Evolutionary conservation across 495 filamentous ascomycete species (phyloP), one percentile per base, ranked within the genome.

Genomic region (Umbilicaria muhlenbergii): DNA sequence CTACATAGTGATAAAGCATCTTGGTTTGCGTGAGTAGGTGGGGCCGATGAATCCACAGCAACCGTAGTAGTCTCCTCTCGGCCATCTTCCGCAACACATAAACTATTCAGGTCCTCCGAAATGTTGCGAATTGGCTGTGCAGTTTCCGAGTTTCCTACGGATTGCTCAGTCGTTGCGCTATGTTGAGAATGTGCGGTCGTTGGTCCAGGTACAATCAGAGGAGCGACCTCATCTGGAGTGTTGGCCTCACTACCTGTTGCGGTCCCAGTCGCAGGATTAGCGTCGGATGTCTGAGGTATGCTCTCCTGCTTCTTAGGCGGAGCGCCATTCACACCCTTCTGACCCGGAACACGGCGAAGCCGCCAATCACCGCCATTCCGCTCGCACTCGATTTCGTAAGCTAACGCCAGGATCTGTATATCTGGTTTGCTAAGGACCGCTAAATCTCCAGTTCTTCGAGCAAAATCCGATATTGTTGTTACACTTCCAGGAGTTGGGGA

Each of bases 311-410:
- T 61, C 21, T 59, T 69, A 21, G 81, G 79, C 0, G 79, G 69
- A 40, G 70, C 72, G 13, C 83, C 84, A 55, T 89, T 91, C 8
- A 84, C 44, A 2, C 65, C 57, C 55, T 86, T 86, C 64, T 93
- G 83, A 0, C 79, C 78, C 0, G 86, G 86, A 5, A 74, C 73
- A 45, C 71, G 82, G 36, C 88, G 70, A 54, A 94, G 57, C 31
- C 85, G 70, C 80, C 83, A 89, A 55, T 89, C 77, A 5, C 86
- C 87, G 16, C 77, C 74, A 56, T 89, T 89, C 44, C 74, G 67
- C 61, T 92, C 83, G 47, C 83, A 77, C 50, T 94, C 86, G 12
- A 96, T 52, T 54, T 98, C 91, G 55, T 94, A 96, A 3, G 86
- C 81, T 28, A 99, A 67, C 5, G 89, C 91, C 50, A 96, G 66